Conservation (phyloP, 2,329 filamentous ascomycete genomes). For the Clonostachys byssicola region DNA sequence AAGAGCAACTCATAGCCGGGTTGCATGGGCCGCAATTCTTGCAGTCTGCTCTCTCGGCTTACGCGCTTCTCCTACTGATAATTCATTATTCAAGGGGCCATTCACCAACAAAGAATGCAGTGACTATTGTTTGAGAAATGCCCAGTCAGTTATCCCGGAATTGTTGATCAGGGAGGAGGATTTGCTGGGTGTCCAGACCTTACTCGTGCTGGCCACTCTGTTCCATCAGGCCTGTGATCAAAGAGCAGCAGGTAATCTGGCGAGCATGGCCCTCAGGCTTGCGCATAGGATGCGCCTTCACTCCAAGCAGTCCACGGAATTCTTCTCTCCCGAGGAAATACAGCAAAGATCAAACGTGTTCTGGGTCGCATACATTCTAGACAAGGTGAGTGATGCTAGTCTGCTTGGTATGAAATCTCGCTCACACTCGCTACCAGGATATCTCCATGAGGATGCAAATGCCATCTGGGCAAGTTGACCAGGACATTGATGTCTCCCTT, state of each 20-base stretch:
- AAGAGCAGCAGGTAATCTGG: constrained; percentile 27
- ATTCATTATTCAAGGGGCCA: neutral
- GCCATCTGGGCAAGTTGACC: constrained; percentile 30
- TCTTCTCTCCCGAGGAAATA: constrained; percentile 18
- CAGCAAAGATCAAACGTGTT: constrained; percentile 30
- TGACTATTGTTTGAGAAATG: constrained; percentile 27
- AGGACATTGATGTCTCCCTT: constrained; percentile 33
- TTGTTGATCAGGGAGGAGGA: constrained; percentile 29
- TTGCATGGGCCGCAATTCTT: constrained; percentile 30
- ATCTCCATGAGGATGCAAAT: constrained; percentile 27
- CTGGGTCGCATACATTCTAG: constrained; percentile 33
- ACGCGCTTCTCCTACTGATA: constrained; percentile 10
- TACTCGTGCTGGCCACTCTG: constrained; percentile 29
- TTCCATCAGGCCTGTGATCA: constrained; percentile 29
- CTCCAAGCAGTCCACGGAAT: constrained; percentile 12
- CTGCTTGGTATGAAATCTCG: neutral
- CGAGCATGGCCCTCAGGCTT: constrained; percentile 29
- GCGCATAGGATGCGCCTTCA: constrained; percentile 29
- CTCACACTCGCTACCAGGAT: constrained; percentile 7
- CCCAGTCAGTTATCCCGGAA: constrained; percentile 29
- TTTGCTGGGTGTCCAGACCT: constrained; percentile 28
- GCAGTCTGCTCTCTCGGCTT: constrained; percentile 30
- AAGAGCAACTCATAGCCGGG: constrained; percentile 9
- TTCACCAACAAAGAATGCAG: neutral
- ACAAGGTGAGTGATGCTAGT: constrained; percentile 21